Base-by-base conservation (phyloP, 768 basidiomycete genomes). In the Lyophyllum shimeji region DNA sequence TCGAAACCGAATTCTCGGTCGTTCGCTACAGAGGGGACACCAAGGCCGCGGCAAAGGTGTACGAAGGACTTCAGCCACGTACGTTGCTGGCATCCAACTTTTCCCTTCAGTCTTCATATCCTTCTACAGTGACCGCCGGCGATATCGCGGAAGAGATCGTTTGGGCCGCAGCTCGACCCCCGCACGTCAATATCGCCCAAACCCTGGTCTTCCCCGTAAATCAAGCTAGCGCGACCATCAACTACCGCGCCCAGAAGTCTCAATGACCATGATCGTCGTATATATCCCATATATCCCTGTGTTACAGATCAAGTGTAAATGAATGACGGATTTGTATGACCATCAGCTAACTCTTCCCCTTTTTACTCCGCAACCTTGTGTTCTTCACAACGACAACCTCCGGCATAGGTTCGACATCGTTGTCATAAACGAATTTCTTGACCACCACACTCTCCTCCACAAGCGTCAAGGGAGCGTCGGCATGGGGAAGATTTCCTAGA, bases 101-200 rank as follows among this genome's bases (percentile, higher is more conserved):
- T 45, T 52, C 55, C 49, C 25, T 17, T 56, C 17, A 9, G 25
- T 24, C 11, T 23, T 17, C 24, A 44, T 60, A 40, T 46, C 57
- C 64, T 29, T 55, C 17, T 7, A 43, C 64, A 95, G 91, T 96
- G 70, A 80, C 82, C 6, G 85, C 87, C 7, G 80, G 87, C 57
- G 95, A 98, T 66, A 89, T 98, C 45, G 97, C 97, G 1, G 97
- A 99, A 69, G 95, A 98, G 72, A 95, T 99, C 65, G 94, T 96
- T 18, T 99, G 96, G 96, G 87, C 87, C 13, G 96, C 97, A 18
- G 81, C 90, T 11, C 86, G 95, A 40, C 95, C 95, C 11, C 79
- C 90, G 39, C 95, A 96, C 66, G 92, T 98, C 44, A 95, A 98
- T 67, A 80, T 98, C 42, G 93, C 92, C 0, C 89, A 94, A 65